Percentiles rank a stretch among this genome's conserved stretches.
phyloP scores from a whole-genome alignment of 1,284 basidiomycete species.

The Rhodotorula mucilaginosa region DNA sequence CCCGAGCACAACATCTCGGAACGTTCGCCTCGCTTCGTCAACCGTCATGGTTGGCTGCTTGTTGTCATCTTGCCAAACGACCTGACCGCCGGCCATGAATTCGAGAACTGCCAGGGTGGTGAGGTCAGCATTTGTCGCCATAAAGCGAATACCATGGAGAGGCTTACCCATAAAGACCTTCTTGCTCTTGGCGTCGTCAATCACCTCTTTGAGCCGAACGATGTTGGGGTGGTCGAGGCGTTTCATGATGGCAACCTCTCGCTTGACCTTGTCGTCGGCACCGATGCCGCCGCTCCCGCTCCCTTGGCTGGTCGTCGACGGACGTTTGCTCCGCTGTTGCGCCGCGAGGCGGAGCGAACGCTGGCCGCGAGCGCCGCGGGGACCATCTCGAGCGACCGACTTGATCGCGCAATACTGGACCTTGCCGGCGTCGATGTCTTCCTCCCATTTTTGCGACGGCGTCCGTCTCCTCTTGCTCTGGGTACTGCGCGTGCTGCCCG shows the following conservation, averaged over 20 bases:
- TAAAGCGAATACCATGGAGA: constrained; percentile 4
- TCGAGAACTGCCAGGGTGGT: constrained; percentile 70
- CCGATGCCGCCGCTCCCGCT: constrained; percentile 33
- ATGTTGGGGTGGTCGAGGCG: constrained; percentile 87
- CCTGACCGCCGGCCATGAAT: constrained; percentile 89
- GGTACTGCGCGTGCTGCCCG: neutral
- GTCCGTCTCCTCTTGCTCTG: neutral
- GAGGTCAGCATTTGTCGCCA: constrained; percentile 24
- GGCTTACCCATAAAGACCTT: constrained; percentile 90
- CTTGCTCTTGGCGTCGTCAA: constrained; percentile 84
- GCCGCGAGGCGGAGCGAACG: constrained; percentile 38
- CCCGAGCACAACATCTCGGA: constrained; percentile 88
- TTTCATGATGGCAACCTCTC: constrained; percentile 98
- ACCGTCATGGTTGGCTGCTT: constrained; percentile 72
- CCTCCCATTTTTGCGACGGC: constrained; percentile 30
- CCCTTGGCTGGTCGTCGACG: constrained; percentile 29
- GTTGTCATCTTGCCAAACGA: constrained; percentile 74
- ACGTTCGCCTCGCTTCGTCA: constrained; percentile 77
- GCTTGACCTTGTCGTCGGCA: constrained; percentile 69
- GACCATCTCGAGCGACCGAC: constrained; percentile 43
- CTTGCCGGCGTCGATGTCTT: constrained; percentile 35
- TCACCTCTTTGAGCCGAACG: constrained; percentile 87
- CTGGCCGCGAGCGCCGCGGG: constrained; percentile 13
- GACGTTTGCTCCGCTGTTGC: constrained; percentile 18
- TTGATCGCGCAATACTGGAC: constrained; percentile 44